phyloP scores from a whole-genome alignment of 345 rosid species.

The Brassica cretica region DNA sequence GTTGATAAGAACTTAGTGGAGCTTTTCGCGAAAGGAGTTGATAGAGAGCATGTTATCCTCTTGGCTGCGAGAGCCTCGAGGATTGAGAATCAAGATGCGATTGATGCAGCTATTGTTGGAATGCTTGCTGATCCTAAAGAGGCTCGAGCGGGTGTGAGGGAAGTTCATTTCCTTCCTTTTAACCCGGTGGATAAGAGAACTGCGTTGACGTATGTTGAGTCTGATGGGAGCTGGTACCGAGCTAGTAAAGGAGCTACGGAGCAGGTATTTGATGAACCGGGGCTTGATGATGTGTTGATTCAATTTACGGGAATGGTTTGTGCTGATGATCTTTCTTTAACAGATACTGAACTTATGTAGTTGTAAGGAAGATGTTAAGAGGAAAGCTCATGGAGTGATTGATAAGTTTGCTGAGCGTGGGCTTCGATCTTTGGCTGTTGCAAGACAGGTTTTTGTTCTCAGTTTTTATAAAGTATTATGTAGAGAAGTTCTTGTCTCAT shows the following conservation, averaged over 20 bases:
- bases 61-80: constrained; percentile 93
- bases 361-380: constrained; percentile 70
- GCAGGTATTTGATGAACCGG: constrained; percentile 48
- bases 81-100: constrained; percentile 84
- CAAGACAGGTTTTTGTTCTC: constrained; percentile 63
- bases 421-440: constrained; percentile 83
- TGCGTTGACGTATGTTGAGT: constrained; percentile 80
- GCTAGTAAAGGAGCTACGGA: constrained; percentile 96
- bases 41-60: constrained; percentile 66
- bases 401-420: constrained; percentile 96
- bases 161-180: constrained; percentile 85
- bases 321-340: constrained; percentile 8
- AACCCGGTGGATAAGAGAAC: constrained; percentile 94
- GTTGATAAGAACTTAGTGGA: constrained; percentile 77
- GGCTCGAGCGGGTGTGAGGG: constrained; percentile 81
- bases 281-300: neutral
- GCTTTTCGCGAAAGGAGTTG: constrained; percentile 74
- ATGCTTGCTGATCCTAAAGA: constrained; percentile 98
- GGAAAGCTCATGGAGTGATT: constrained; percentile 69
- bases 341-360: constrained; percentile 75
- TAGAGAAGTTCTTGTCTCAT: neutral
- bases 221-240: constrained; percentile 74
- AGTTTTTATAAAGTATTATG: neutral
- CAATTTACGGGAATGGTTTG: neutral
- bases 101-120: constrained; percentile 91